phyloP scores from a whole-genome alignment of 305 asterid genomes.

The Coffea humblotiana region DNA sequence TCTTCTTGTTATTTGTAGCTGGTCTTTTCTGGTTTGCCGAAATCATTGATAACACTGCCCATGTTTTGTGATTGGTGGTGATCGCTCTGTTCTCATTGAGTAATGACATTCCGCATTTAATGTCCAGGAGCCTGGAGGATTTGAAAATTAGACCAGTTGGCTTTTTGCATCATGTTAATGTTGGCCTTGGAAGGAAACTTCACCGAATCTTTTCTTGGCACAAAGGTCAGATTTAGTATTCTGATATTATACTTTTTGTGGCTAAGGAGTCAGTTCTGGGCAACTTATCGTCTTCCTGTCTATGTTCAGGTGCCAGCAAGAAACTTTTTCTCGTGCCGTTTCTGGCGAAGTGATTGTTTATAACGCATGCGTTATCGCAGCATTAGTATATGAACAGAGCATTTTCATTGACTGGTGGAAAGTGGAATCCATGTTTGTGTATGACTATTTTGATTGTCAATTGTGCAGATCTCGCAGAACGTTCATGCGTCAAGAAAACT shows the following conservation, averaged over 20 bases:
- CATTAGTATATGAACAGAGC: too few relatives aligned
- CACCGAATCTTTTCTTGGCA: background rate
- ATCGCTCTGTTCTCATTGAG: background rate
- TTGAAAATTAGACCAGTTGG: background rate
- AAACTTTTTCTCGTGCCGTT: background rate
- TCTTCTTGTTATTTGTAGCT: too few relatives aligned
- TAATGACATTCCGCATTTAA: background rate
- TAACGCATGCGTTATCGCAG: too few relatives aligned
- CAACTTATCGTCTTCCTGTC: too few relatives aligned
- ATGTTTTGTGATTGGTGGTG: background rate
- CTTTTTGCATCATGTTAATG: background rate
- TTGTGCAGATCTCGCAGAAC: too few relatives aligned
- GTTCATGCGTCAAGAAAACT: too few relatives aligned
- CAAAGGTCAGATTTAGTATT: too few relatives aligned
- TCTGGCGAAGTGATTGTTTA: background rate
- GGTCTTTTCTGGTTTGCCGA: background rate
- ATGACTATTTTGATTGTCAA: too few relatives aligned
- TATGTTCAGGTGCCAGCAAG: background rate
- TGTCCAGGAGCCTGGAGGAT: constrained; percentile 6
- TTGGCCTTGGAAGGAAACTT: background rate
- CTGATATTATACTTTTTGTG: background rate
- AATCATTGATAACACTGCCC: background rate
- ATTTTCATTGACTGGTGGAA: too few relatives aligned
- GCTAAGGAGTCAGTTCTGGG: background rate
- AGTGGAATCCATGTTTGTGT: too few relatives aligned